Evolutionary conservation across 768 basidiomycete genomes (phyloP), one percentile per base, ranked within the genome.

Genomic region (Hypsizygus marmoreus): DNA sequence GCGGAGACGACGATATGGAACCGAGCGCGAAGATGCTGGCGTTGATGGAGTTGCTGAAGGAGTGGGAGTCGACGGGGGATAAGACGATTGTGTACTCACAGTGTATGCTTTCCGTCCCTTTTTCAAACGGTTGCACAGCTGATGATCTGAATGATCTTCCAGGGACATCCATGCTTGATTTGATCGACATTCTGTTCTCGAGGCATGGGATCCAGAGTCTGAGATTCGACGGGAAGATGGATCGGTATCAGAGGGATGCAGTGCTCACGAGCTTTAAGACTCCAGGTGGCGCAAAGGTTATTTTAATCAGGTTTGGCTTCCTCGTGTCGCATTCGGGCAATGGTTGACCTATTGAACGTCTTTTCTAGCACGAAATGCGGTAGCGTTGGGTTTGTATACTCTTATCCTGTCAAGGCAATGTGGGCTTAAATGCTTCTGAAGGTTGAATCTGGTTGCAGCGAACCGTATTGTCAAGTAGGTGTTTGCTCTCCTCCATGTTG

Each of bases 151-250:
- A 10, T 13, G 19, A 2, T 3, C 38, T 32, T 17, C n/a, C 43
- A 86, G 84, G 85, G 85, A 88, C 85, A 0, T 82, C 82, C 1
- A 84, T 86, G 80, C 73, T 88, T 25, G 80, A 86, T 57, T 66
- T 85, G 13, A 63, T 86, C 31, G 83, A 84, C 50, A 77, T 67
- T n/a, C 42, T 83, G 19, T 76, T 87, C 52, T 70, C 72, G 7
- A 72, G 82, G 19, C 65, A 84, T 56, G 82, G 81, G 0, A 77
- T 86, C 13, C 71, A 75, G 35, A 77, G 55, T 47, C 57, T 86
- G 45, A 72, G 84, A 6, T 86, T 83, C 54, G 86, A 88, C 49
- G 85, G 85, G n/a, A 75, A 72, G 59, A 86, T 88, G 86, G 71
- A 76, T 48, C 68, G 77, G 20, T 55, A 61, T 5, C 63, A 71